Evolutionary conservation across 345 rosid species (phyloP).

Genomic region (Barbarea vulgaris): DNA sequence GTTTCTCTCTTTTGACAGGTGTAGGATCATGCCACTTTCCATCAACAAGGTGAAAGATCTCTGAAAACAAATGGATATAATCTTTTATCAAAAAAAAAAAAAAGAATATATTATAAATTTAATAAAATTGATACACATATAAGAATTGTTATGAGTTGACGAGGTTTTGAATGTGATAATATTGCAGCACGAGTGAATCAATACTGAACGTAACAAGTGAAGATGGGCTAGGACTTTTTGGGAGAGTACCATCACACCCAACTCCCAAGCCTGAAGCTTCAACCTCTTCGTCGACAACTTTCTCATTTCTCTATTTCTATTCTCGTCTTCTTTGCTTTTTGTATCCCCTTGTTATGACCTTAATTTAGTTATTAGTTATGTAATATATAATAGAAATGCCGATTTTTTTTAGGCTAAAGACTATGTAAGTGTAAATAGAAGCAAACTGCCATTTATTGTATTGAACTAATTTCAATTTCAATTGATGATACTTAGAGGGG

Average conservation of each 20-base stretch:
- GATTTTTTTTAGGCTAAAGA: background rate
- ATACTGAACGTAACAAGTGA: slow-evolving; percentile 38
- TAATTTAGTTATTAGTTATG: slow-evolving; percentile 4
- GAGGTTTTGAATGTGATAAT: background rate
- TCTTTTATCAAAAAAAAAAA: no score
- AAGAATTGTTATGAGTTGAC: slow-evolving; percentile 10
- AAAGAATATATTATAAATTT: background rate
- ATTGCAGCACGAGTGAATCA: slow-evolving; percentile 43
- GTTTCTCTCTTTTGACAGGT: slow-evolving; percentile 27
- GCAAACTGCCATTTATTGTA: background rate
- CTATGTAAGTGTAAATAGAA: background rate
- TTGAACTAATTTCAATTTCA: background rate
- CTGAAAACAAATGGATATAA: background rate
- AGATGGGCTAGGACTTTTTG: slow-evolving; percentile 40
- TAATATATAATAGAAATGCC: background rate
- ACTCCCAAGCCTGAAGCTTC: slow-evolving; percentile 43
- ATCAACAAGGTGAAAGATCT: slow-evolving; percentile 38
- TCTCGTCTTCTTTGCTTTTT: slow-evolving; percentile 22
- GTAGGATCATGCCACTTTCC: slow-evolving; percentile 43
- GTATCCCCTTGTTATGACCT: background rate
- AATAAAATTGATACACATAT: background rate
- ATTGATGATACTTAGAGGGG: background rate
- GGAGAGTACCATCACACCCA: slow-evolving; percentile 42
- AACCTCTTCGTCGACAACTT: slow-evolving; percentile 14
- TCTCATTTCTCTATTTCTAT: slow-evolving; percentile 16